phyloP scores from a whole-genome alignment of 768 basidiomycete species.

The Podaxis sp. region DNA sequence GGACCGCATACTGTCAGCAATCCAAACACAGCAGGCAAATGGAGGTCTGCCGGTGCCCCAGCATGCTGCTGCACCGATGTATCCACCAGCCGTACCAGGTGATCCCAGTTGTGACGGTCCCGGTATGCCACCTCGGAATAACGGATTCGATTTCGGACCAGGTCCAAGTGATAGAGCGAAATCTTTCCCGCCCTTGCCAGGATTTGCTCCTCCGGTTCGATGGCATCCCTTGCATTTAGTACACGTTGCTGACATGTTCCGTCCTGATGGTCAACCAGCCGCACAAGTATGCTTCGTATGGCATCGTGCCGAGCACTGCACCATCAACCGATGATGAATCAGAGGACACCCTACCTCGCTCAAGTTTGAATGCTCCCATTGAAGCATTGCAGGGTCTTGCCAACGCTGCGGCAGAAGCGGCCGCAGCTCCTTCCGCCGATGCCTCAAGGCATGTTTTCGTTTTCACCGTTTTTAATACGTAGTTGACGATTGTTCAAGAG shows the following conservation, averaged over 20 bases:
- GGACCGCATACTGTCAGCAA: slow-evolving; percentile 74
- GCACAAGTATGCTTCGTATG: slow-evolving; percentile 89
- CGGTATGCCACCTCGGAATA: slow-evolving; percentile 33
- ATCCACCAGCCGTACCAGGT: slow-evolving; percentile 24
- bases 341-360: slow-evolving; percentile 82
- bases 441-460: slow-evolving; percentile 49
- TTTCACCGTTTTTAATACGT: slow-evolving; percentile 11
- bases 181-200: slow-evolving; percentile 83
- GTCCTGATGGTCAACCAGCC: slow-evolving; percentile 44
- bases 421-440: slow-evolving; percentile 69
- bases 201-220: slow-evolving; percentile 86
- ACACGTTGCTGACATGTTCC: slow-evolving; percentile 14
- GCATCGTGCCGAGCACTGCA: slow-evolving; percentile 80
- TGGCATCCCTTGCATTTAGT: slow-evolving; percentile 12
- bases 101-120: slow-evolving; percentile 23
- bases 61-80: slow-evolving; percentile 25
- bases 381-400: slow-evolving; percentile 93
- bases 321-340: slow-evolving; percentile 91
- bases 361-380: slow-evolving; percentile 86
- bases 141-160: slow-evolving; percentile 36
- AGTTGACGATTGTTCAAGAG: slow-evolving; percentile 36
- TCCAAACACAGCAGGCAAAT: slow-evolving; percentile 45
- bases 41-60: slow-evolving; percentile 34
- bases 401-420: slow-evolving; percentile 93
- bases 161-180: slow-evolving; percentile 32